phyloP scores from a whole-genome alignment of 169 alveolate genomes.

The Theileria sp. region DNA sequence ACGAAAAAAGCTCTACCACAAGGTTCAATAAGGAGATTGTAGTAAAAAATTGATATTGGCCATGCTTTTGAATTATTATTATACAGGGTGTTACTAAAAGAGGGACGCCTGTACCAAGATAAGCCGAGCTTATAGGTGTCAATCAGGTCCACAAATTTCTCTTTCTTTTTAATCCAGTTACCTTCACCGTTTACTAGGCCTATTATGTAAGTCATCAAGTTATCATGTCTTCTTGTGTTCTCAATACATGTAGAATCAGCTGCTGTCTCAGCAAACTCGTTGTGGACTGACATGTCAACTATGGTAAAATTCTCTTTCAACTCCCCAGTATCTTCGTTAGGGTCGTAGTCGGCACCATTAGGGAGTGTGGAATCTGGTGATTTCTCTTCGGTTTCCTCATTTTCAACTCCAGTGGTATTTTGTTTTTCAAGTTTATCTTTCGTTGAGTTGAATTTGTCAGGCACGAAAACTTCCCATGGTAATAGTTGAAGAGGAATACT shows the following conservation, averaged over 20 bases:
- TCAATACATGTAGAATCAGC: conserved; percentile 69
- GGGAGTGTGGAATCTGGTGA: background rate
- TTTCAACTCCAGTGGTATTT: background rate
- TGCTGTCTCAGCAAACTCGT: conserved; percentile 62
- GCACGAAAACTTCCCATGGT: conserved; percentile 48
- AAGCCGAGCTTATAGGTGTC: conserved; percentile 65
- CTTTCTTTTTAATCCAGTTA: conserved; percentile 51
- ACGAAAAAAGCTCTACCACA: conserved; percentile 53
- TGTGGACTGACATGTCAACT: conserved; percentile 29
- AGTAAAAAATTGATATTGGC: conserved; percentile 42
- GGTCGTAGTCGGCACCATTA: background rate
- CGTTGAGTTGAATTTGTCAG: conserved; percentile 2
- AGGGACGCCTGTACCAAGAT: conserved; percentile 66
- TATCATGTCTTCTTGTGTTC: conserved; percentile 58
- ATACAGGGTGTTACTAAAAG: conserved; percentile 42
- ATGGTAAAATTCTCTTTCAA: background rate
- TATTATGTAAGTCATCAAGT: conserved; percentile 52
- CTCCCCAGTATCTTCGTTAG: background rate
- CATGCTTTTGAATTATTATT: conserved; percentile 29
- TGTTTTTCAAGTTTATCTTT: background rate
- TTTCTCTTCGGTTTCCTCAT: background rate
- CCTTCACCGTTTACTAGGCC: conserved; percentile 56
- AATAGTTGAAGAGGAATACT: conserved; percentile 45
- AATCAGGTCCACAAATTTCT: conserved; percentile 58
- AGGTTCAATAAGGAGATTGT: conserved; percentile 35